phyloP scores from a whole-genome alignment of 352 stramenopile species.

The Phytophthora pseudosyringae region DNA sequence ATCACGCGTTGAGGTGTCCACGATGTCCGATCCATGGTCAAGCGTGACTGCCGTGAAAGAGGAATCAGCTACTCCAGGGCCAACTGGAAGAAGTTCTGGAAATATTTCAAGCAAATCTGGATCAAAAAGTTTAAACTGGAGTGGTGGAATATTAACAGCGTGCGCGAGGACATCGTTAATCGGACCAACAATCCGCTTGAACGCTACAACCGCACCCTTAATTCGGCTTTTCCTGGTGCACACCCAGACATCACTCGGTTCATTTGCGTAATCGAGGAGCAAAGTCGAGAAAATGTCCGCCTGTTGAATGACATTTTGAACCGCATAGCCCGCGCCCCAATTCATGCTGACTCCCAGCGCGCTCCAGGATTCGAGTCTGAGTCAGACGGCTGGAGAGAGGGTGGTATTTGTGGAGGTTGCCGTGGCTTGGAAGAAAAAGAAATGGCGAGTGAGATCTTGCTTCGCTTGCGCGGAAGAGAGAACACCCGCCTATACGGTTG shows the following conservation, averaged over 20 bases:
- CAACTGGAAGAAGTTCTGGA: slow-evolving; percentile 13
- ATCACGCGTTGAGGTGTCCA: too few relatives aligned
- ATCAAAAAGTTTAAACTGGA: slow-evolving; percentile 6
- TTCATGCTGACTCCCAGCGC: too few relatives aligned
- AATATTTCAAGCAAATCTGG: slow-evolving; percentile 9
- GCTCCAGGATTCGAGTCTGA: too few relatives aligned
- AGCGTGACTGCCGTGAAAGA: neutral
- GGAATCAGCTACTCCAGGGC: slow-evolving; percentile 5
- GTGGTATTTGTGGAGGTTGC: too few relatives aligned
- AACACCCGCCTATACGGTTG: too few relatives aligned
- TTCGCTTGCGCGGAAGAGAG: too few relatives aligned
- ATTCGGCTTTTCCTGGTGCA: neutral
- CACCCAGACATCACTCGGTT: slow-evolving; percentile 2
- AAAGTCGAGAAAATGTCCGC: neutral
- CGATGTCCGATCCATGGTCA: neutral
- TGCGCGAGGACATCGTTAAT: neutral
- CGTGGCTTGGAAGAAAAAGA: too few relatives aligned
- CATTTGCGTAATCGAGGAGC: neutral
- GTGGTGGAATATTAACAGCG: slow-evolving; percentile 1
- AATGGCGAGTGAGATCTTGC: too few relatives aligned
- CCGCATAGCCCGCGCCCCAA: neutral
- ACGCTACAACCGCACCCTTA: neutral
- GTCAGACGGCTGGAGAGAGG: too few relatives aligned
- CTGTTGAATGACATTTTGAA: slow-evolving; percentile 9
- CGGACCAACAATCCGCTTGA: slow-evolving; percentile 1